Conservation (phyloP, 352 stramenopile species). For the Phytophthora sansomeana region DNA sequence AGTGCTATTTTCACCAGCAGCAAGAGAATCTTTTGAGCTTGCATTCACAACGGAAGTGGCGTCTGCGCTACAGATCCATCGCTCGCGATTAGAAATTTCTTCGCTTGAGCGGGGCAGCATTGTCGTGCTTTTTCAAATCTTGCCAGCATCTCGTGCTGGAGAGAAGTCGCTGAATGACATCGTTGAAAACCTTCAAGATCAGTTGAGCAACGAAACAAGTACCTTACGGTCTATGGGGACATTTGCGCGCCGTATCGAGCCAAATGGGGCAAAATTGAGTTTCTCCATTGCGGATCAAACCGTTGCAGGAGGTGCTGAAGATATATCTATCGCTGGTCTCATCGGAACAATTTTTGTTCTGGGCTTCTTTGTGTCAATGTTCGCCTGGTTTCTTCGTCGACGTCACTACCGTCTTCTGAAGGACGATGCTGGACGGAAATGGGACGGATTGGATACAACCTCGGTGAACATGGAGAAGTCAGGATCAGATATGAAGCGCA, state of each 20-base stretch:
- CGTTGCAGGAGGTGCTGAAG: constrained; percentile 61
- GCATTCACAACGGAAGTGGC: constrained; percentile 75
- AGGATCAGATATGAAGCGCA: constrained; percentile 64
- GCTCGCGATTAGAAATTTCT: constrained; percentile 62
- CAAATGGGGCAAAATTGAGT: constrained; percentile 65
- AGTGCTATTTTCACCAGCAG: constrained; percentile 65
- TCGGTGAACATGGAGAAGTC: constrained; percentile 21
- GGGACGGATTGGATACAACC: constrained; percentile 5
- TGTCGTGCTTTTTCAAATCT: constrained; percentile 69
- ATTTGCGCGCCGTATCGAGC: constrained; percentile 69
- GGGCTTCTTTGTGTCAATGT: constrained; percentile 61
- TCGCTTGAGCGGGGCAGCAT: constrained; percentile 68
- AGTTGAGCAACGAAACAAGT: constrained; percentile 65
- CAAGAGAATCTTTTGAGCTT: constrained; percentile 62
- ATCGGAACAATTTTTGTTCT: constrained; percentile 70
- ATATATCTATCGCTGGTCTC: constrained; percentile 72
- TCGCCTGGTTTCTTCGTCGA: constrained; percentile 66
- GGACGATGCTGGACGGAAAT: constrained; percentile 14
- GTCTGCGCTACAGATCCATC: constrained; percentile 64
- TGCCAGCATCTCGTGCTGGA: constrained; percentile 62
- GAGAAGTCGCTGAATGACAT: constrained; percentile 77
- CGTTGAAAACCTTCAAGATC: constrained; percentile 61
- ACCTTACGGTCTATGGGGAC: constrained; percentile 71
- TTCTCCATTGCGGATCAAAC: constrained; percentile 77
- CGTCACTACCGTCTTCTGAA: constrained; percentile 60